These are phyloP conservation scores for Solanum sitiens DNA, from an alignment of 257 asterid genomes.

Conservation along the genomic window DNA sequence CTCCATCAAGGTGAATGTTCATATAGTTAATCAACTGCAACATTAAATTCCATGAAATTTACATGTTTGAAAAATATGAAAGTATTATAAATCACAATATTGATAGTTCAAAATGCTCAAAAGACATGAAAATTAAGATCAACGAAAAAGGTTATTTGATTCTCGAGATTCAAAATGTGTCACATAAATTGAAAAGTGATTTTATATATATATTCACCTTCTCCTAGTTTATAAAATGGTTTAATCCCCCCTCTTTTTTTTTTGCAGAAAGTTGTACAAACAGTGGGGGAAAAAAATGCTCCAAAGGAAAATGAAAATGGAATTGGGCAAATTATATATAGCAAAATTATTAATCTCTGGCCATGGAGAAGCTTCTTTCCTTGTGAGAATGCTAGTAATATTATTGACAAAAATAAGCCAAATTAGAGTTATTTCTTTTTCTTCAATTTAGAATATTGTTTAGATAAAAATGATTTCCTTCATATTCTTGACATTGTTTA, in stretches of 20 bases:
- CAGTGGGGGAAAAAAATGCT: not conserved
- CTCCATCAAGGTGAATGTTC: not conserved
- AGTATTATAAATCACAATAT: not conserved
- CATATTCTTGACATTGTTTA: not conserved
- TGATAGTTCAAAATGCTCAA: not conserved
- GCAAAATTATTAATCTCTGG: not conserved
- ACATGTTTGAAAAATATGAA: not conserved
- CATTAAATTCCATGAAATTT: not conserved
- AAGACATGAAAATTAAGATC: too few species aligned
- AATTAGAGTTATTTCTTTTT: not conserved
- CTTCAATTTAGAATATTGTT: not conserved
- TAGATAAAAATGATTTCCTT: not conserved
- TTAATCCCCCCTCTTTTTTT: not conserved
- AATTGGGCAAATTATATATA: not conserved
- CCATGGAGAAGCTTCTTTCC: not conserved
- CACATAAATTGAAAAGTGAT: not conserved
- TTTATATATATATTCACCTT: not conserved
- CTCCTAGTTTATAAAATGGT: not conserved
- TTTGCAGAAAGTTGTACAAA: not conserved
- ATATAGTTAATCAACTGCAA: too few species aligned
- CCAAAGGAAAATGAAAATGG: not conserved
- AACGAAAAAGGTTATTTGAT: not conserved
- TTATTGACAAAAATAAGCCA: not conserved
- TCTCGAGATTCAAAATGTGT: accelerated
- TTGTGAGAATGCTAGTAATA: not conserved